Percentiles rank a stretch among this genome's conserved stretches.
Conservation (phyloP, 2,329 filamentous ascomycete genomes). For the Nothomitra cinnamomea region DNA sequence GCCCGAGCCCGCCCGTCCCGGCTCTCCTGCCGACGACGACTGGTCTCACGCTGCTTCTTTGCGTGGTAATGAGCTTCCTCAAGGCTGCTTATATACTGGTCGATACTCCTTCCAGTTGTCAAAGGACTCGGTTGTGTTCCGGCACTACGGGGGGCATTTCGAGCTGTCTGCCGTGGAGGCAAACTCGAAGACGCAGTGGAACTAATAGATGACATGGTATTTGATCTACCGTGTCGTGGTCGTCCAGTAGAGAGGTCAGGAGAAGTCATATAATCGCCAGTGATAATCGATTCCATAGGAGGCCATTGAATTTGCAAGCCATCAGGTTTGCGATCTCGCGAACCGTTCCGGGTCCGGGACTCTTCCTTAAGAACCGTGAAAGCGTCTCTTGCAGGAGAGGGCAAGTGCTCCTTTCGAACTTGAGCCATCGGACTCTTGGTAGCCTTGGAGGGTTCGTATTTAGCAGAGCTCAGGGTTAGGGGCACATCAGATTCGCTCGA, state of each 20-base stretch:
- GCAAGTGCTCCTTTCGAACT: slow-evolving; percentile 16
- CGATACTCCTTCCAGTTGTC: slow-evolving; percentile 47
- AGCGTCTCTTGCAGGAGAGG: slow-evolving; percentile 49
- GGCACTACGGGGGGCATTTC: not conserved
- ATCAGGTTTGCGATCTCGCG: slow-evolving; percentile 61
- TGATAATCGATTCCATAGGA: slow-evolving; percentile 33
- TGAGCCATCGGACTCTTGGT: slow-evolving; percentile 4
- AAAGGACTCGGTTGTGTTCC: not conserved
- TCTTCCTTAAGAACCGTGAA: slow-evolving; percentile 46
- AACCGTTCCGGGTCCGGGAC: slow-evolving; percentile 46
- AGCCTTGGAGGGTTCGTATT: slow-evolving; percentile 27
- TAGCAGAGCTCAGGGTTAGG: slow-evolving; percentile 26
- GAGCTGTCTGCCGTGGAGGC: not conserved
- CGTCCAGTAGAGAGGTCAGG: slow-evolving; percentile 16
- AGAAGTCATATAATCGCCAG: slow-evolving; percentile 35
- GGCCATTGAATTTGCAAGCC: slow-evolving; percentile 49
- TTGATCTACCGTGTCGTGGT: not conserved
- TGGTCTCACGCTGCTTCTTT: slow-evolving; percentile 31
- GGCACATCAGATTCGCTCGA: slow-evolving; percentile 18
- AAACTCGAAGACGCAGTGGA: not conserved
- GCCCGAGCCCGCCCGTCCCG: slow-evolving; percentile 32
- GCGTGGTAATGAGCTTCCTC: slow-evolving; percentile 56
- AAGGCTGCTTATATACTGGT: slow-evolving; percentile 74
- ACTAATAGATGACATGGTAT: slow-evolving; percentile 2
- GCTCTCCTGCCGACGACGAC: slow-evolving; percentile 27